Conservation (phyloP, 371 early-diverging fungal species). For the Entomophthora muscae region DNA sequence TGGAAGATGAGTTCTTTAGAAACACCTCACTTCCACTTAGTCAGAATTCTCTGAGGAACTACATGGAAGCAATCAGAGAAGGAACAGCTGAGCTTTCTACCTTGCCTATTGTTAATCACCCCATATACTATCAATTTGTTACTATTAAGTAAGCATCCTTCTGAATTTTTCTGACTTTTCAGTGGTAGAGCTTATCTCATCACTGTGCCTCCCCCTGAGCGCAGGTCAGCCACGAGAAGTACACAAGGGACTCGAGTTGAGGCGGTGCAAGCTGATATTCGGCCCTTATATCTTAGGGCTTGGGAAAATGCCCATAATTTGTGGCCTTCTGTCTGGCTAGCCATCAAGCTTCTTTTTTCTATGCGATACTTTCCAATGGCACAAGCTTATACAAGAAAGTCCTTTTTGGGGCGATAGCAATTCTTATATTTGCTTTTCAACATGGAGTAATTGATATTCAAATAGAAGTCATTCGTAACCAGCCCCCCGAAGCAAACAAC, state of each 20-base stretch:
- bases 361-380: background rate
- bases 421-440: background rate
- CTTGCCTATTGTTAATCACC: background rate
- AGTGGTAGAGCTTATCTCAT: background rate
- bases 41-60: background rate
- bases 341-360: background rate
- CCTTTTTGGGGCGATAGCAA: background rate
- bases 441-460: background rate
- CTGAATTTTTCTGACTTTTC: background rate
- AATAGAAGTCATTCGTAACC: background rate
- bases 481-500: background rate
- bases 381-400: background rate
- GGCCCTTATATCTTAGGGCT: background rate
- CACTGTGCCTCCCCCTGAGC: background rate
- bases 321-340: background rate
- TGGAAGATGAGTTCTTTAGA: background rate
- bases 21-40: background rate
- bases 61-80: background rate
- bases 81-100: background rate
- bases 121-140: background rate
- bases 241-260: background rate
- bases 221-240: background rate
- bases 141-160: background rate
- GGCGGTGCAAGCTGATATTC: background rate
- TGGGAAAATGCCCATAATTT: background rate